A percentile compares a stretch with the other conserved stretches of the same genome.
Conservation (phyloP, 2,329 filamentous ascomycete genomes). For the Microascus cirrosus region DNA sequence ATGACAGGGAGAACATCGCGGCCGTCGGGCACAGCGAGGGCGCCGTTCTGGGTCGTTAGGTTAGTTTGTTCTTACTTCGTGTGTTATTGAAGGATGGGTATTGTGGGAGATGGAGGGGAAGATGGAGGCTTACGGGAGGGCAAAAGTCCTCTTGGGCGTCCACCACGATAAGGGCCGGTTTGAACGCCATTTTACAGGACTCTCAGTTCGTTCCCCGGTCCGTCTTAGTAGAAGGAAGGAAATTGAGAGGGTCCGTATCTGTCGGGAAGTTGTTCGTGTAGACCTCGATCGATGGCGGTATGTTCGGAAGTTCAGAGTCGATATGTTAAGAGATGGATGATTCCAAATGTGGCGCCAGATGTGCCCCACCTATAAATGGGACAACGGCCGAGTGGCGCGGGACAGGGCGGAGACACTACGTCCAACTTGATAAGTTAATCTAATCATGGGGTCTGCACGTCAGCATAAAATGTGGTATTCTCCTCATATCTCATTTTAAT, state of each 20-base stretch:
- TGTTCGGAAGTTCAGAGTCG: neutral
- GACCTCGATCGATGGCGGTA: no score
- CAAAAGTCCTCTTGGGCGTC: conserved; percentile 96
- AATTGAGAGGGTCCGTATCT: neutral
- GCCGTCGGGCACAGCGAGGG: conserved; percentile 70
- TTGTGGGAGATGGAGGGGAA: neutral
- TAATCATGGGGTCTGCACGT: neutral
- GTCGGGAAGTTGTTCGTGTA: no score
- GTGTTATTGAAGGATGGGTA: conserved; percentile 1
- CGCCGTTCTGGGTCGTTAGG: conserved; percentile 51
- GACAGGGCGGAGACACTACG: neutral
- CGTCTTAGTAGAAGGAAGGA: no score
- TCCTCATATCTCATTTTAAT: no score
- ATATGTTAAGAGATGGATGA: no score
- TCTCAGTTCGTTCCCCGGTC: neutral
- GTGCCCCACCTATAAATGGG: neutral
- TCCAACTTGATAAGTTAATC: neutral
- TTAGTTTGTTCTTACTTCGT: conserved; percentile 9
- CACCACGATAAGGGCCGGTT: conserved; percentile 55
- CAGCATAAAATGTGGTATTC: no score
- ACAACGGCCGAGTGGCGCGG: neutral
- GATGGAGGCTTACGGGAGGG: conserved; percentile 55
- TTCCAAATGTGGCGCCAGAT: neutral
- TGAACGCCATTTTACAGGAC: conserved; percentile 18
- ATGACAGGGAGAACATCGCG: conserved; percentile 58